Conservation (phyloP, 768 basidiomycete genomes). For the Leucosporidium yakuticum region DNA sequence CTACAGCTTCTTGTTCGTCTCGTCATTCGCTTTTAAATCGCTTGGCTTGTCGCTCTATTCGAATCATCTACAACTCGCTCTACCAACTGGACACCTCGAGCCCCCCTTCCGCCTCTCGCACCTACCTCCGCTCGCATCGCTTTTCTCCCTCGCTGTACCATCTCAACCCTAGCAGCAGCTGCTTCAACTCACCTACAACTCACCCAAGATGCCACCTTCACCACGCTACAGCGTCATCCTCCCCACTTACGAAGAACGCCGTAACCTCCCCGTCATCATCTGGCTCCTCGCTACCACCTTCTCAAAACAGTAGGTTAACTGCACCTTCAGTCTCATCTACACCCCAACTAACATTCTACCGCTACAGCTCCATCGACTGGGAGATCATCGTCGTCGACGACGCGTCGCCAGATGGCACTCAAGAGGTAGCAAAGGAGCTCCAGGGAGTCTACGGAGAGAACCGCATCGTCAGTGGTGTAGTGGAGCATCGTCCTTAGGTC, state of each 20-base stretch:
- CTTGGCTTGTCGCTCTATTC: no score
- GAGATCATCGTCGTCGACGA: slow-evolving; percentile 89
- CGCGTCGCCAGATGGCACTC: slow-evolving; percentile 86
- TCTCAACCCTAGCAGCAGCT: neutral
- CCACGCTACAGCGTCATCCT: slow-evolving; percentile 57
- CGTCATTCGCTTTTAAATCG: no score
- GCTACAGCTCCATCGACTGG: slow-evolving; percentile 48
- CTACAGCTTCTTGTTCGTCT: no score
- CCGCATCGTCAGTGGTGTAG: slow-evolving; percentile 58
- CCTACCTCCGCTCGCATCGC: neutral
- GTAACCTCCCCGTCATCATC: slow-evolving; percentile 79
- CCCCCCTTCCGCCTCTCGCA: neutral
- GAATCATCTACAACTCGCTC: no score
- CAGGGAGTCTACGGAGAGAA: slow-evolving; percentile 75
- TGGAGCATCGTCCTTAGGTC: neutral
- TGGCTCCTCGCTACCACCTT: slow-evolving; percentile 79
- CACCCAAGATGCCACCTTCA: neutral
- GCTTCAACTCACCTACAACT: neutral
- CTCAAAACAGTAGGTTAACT: slow-evolving; percentile 57
- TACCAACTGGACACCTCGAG: neutral
- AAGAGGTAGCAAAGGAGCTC: slow-evolving; percentile 75
- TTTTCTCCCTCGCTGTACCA: neutral
- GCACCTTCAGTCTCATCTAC: no score
- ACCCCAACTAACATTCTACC: no score
- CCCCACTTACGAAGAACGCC: slow-evolving; percentile 89